These are phyloP conservation scores for Clathrus columnatus DNA, from an alignment of 768 basidiomycete species.

Conservation along the genomic window DNA sequence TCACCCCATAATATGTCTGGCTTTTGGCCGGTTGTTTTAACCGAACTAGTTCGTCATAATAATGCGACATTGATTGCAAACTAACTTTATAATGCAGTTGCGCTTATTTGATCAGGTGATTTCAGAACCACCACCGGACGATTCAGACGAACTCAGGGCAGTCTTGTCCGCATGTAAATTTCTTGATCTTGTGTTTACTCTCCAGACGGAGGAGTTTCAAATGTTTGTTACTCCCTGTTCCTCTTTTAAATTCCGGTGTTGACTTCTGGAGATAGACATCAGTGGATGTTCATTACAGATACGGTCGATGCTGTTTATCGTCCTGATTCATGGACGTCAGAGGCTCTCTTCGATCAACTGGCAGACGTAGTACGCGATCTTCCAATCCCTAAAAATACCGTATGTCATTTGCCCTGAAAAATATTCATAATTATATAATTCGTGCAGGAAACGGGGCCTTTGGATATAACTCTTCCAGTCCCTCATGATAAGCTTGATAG, in stretches of 20 bases:
- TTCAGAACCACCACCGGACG: constrained; percentile 62
- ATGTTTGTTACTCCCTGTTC: constrained; percentile 43
- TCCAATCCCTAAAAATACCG: constrained; percentile 26
- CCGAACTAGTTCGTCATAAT: constrained; percentile 62
- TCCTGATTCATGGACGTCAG: constrained; percentile 74
- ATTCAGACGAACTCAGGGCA: constrained; percentile 75
- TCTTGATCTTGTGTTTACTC: constrained; percentile 80
- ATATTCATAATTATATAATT: no score
- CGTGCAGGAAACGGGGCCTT: constrained; percentile 1
- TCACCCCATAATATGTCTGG: constrained; percentile 87
- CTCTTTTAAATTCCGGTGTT: constrained; percentile 14
- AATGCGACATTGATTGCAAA: not conserved
- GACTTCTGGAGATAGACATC: constrained; percentile 41
- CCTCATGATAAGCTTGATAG: constrained; percentile 7
- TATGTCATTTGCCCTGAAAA: not conserved
- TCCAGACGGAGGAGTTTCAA: constrained; percentile 97
- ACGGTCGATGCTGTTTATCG: constrained; percentile 92
- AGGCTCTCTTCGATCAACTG: constrained; percentile 85
- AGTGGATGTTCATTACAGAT: constrained; percentile 98
- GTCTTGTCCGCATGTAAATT: constrained; percentile 90
- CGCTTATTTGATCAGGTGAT: constrained; percentile 84
- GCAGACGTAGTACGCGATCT: constrained; percentile 73
- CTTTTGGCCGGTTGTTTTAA: constrained; percentile 93
- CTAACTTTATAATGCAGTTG: constrained; percentile 42
- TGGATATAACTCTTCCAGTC: not conserved